Base-by-base conservation (phyloP, 2,329 filamentous ascomycete species). In the Aspergillus candidus region DNA sequence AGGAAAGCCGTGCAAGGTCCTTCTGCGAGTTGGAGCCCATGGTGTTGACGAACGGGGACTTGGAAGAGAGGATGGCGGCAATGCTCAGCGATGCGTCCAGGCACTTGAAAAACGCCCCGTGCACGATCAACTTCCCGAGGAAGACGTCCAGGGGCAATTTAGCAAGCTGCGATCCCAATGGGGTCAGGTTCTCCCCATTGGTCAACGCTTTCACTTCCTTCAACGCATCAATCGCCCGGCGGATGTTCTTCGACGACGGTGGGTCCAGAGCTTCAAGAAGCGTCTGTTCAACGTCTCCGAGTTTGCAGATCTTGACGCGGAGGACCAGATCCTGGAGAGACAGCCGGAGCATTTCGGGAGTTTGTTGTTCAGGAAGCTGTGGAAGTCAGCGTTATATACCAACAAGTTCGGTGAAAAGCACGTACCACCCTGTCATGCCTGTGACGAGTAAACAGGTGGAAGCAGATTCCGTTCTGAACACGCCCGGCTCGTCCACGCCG, bases 261-360 rank as follows among this genome's bases (percentile, higher is more conserved):
- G 91, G 85, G 61, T 98, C 93, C 12, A 98, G 74, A 3, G 93
- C 93, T 64, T 90, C 82, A 15, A 85, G 79, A 8, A 98, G 75
- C 0, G 90, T 96, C 55, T 91, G 81, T 62, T 97, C 91, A 42
- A 97, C 94, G 33, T 88, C 84, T 10, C 93, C 93, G 35, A 98
- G 79, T 60, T 94, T 94, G 73, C 91, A 98, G 36, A 96, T 95
- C 69, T 98, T 98, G 53, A 97, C 90, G 7, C 93, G 83, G 62
- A 98, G 90, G 4, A 94, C 89, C 10, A 98, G 74, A 60, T 98
- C 93, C 65, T 98, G 93, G 10, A 98, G 73, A 0, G 93, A 96
- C 4, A 98, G 73, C 1, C 93, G 84, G 33, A 98, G 79, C 82
- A 98, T 94, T 65, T 98, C 93, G 0, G 93, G 94, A 0, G 88